Conservation (phyloP, 2,329 filamentous ascomycete genomes). For the Lachnum nothofagi region DNA sequence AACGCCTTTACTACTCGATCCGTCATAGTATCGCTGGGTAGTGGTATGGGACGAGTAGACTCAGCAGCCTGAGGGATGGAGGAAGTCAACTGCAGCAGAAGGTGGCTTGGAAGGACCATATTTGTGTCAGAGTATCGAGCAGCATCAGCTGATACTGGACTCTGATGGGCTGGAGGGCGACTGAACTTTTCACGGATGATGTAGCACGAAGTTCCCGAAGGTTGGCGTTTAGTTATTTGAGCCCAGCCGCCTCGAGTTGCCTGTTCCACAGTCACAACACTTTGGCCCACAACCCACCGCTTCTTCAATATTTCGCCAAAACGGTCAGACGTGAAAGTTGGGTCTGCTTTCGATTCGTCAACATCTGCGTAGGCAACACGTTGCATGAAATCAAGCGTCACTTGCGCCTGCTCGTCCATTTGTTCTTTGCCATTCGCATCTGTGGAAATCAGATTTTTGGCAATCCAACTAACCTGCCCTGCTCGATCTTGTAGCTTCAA, state of each 20-base stretch:
- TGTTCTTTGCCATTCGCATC: slow-evolving; percentile 69
- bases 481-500: slow-evolving; percentile 78
- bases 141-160: slow-evolving; percentile 43
- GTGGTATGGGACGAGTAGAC: slow-evolving; percentile 62
- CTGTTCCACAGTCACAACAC: slow-evolving; percentile 70
- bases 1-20: slow-evolving; percentile 70
- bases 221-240: slow-evolving; percentile 65
- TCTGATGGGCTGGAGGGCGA: slow-evolving; percentile 54
- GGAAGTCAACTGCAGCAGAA: slow-evolving; percentile 65
- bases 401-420: slow-evolving; percentile 86
- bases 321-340: slow-evolving; percentile 57
- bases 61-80: slow-evolving; percentile 55
- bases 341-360: slow-evolving; percentile 66
- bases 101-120: slow-evolving; percentile 65
- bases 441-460: slow-evolving; percentile 72
- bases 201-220: slow-evolving; percentile 57
- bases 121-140: slow-evolving; percentile 49
- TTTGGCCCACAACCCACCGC: slow-evolving; percentile 68
- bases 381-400: slow-evolving; percentile 93
- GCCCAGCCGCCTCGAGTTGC: slow-evolving; percentile 62
- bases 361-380: slow-evolving; percentile 79
- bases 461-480: slow-evolving; percentile 84
- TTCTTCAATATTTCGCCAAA: slow-evolving; percentile 64
- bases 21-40: slow-evolving; percentile 56
- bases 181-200: slow-evolving; percentile 53